These are phyloP conservation scores for Metschnikowia lachancei DNA, from an alignment of 805 yeast species.

Conservation along the genomic window DNA sequence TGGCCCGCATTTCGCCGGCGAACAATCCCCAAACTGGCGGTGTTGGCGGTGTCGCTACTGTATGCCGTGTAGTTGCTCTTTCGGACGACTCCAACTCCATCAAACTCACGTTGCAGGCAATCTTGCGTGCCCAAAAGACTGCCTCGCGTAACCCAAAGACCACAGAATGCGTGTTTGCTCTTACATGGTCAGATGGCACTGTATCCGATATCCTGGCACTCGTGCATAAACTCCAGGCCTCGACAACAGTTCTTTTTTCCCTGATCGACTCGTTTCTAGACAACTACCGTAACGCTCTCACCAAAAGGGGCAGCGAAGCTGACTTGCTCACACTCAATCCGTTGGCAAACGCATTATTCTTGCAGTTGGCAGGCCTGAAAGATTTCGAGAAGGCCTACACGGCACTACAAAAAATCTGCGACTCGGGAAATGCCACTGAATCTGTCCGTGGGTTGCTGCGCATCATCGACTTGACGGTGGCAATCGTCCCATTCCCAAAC, in stretches of 20 bases:
- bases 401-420: conserved; percentile 31
- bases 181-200: conserved; percentile 23
- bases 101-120: conserved; percentile 48
- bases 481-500: conserved; percentile 50
- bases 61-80: conserved; percentile 48
- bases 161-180: conserved; percentile 27
- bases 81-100: conserved; percentile 43
- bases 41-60: conserved; percentile 32
- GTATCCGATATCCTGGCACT: conserved; percentile 16
- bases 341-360: conserved; percentile 53
- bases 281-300: conserved; percentile 36
- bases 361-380: conserved; percentile 50
- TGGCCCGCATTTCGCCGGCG: conserved; percentile 29
- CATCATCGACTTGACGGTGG: conserved; percentile 46
- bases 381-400: conserved; percentile 47
- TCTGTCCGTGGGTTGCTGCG: conserved; percentile 22
- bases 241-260: conserved; percentile 26
- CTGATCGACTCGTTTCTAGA: conserved; percentile 40
- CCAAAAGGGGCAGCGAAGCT: conserved; percentile 13
- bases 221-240: conserved; percentile 21
- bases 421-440: conserved; percentile 21
- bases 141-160: conserved; percentile 6
- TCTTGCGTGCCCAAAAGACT: conserved; percentile 39
- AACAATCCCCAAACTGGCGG: conserved; percentile 5
- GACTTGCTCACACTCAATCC: conserved; percentile 55